Evolutionary conservation across 495 filamentous ascomycete species (phyloP).

Genomic region (Podospora pseudoanserina): DNA sequence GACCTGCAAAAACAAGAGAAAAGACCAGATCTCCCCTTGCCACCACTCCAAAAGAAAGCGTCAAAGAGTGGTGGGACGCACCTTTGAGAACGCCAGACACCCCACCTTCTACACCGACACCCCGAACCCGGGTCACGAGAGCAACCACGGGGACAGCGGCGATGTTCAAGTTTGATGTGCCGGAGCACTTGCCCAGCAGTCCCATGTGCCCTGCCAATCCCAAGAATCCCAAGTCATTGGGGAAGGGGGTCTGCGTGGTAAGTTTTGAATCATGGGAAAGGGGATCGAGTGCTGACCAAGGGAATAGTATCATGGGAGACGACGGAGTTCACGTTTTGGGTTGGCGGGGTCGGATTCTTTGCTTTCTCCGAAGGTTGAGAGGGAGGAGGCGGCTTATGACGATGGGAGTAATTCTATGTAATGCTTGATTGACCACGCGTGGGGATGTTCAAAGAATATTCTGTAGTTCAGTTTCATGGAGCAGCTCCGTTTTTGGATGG

Average conservation of each 20-base stretch:
- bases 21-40: neutral
- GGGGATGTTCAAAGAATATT: too few species aligned
- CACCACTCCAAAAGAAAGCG: neutral
- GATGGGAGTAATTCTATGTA: neutral
- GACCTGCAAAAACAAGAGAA: neutral
- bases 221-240: slow-evolving; percentile 50
- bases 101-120: neutral
- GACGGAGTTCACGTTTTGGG: neutral
- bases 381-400: neutral
- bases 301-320: slow-evolving; percentile 23
- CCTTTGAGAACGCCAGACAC: neutral
- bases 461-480: too few species aligned
- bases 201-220: slow-evolving; percentile 61
- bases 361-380: neutral
- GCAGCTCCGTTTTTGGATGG: too few species aligned
- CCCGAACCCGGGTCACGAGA: neutral
- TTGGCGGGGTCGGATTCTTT: neutral
- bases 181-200: slow-evolving; percentile 62
- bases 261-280: slow-evolving; percentile 1
- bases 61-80: slow-evolving; percentile 1
- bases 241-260: slow-evolving; percentile 54
- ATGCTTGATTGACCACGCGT: neutral
- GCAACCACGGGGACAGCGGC: neutral
- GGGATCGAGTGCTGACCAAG: neutral
- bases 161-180: slow-evolving; percentile 52